Evolutionary conservation across 495 filamentous ascomycete genomes (phyloP).

Genomic region (Podospora tetraspora): DNA sequence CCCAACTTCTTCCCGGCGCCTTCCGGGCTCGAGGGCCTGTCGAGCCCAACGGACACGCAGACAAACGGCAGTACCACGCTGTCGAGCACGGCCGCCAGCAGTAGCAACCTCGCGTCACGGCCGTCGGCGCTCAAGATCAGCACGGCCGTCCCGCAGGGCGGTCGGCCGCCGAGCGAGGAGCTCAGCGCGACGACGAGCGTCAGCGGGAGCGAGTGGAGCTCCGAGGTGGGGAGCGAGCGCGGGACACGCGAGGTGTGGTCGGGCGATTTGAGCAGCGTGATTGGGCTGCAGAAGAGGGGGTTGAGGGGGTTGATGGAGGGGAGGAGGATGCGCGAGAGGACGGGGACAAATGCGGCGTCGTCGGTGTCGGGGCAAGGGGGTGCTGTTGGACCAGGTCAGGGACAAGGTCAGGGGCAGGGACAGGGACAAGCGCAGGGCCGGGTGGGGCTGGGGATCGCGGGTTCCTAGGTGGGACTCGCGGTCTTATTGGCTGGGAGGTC

Average conservation of each 20-base stretch:
- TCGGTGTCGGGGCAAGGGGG: background rate
- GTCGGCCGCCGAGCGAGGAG: conserved; percentile 40
- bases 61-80: conserved; percentile 12
- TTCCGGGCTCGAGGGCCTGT: conserved; percentile 22
- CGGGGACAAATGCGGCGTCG: conserved; percentile 26
- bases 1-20: conserved; percentile 42
- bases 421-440: background rate
- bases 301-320: conserved; percentile 94
- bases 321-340: conserved; percentile 70
- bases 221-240: conserved; percentile 37
- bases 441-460: background rate
- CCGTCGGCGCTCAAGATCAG: conserved; percentile 36
- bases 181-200: conserved; percentile 45
- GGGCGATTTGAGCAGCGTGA: conserved; percentile 84
- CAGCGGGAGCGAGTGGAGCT: conserved; percentile 46
- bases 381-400: background rate
- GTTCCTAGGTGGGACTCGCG: background rate
- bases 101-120: conserved; percentile 7
- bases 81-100: background rate
- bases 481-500: background rate
- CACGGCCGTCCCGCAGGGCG: conserved; percentile 31
- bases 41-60: conserved; percentile 28
- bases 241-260: conserved; percentile 62
- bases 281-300: conserved; percentile 91
- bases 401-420: background rate